Evolutionary conservation across 176 grass and related monocot species (phyloP), one percentile per base, ranked within the genome.

Genomic region (Hsuehochloa calcarea): DNA sequence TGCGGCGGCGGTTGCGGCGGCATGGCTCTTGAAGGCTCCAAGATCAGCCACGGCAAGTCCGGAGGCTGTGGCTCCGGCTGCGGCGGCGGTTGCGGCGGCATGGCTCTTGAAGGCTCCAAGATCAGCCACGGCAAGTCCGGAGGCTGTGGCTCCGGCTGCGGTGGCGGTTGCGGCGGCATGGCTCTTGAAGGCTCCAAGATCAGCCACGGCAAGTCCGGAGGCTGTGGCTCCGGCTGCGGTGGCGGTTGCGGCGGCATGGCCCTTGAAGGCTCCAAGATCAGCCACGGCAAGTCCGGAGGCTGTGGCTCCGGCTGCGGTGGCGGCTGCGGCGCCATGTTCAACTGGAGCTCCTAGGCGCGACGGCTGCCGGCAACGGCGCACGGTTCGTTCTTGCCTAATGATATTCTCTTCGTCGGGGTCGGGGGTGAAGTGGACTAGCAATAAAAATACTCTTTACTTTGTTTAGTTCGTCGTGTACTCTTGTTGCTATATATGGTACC

Each of bases 61-160:
- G 74, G 84, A 0, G 60, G 70, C 0, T 75, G 85, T 9, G 81
- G 85, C 0, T 71, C 58, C 1, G 81, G 87, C 5, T 52, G 92
- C 3, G 82, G 87, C 1, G 61, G 55, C 13, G 63, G 80, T 8
- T 79, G 79, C 0, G 79, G 70, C 1, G 41, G 34, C 46, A 62
- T 55, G 17, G 29, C 61, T 10, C 1, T 31, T 34, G 31, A 34
- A 34, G 31, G 31, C 31, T 5, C 39, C 39, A 40, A 40, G 39
- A 7, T 6, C 39, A 16, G 39, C 22, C 4, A 17, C 1, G 43
- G 4, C 11, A 85, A 78, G 69, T 71, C 68, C 3, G 73, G 84
- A 0, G 50, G 70, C 0, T 75, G 84, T 8, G 80, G 85, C 0
- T 71, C 56, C 2, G 81, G 87, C 3, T 38, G 89, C 1, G 82